phyloP scores from a whole-genome alignment of 140 eudicot genomes.

The Bidens hawaiensis region DNA sequence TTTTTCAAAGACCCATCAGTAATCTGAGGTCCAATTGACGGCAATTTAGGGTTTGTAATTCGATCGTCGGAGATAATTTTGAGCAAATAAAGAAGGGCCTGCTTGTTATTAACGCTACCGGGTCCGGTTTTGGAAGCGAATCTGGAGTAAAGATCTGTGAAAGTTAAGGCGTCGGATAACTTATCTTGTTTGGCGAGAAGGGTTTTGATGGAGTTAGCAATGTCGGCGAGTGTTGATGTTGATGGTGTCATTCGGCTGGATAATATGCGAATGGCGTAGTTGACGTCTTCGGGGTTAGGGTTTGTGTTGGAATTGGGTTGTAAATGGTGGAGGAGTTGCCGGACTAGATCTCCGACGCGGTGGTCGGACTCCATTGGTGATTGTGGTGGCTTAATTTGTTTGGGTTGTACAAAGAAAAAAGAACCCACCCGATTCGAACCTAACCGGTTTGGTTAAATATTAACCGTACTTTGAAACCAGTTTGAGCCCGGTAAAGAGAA shows the following conservation, averaged over 20 bases:
- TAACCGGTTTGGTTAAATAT: too few species aligned
- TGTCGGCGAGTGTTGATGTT: conserved; percentile 41
- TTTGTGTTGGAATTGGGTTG: conserved; percentile 43
- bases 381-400: too few species aligned
- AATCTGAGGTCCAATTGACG: too few species aligned
- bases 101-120: conserved; percentile 65
- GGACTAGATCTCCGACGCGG: conserved; percentile 55
- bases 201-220: conserved; percentile 80
- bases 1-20: too few species aligned
- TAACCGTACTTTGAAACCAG: too few species aligned
- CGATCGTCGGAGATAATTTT: conserved; percentile 72
- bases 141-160: conserved; percentile 59
- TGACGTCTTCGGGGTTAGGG: conserved; percentile 39
- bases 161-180: conserved; percentile 67
- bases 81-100: conserved; percentile 71
- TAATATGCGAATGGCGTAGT: conserved; percentile 66
- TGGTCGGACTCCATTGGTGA: conserved; percentile 44
- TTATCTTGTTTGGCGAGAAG: conserved; percentile 68
- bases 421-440: too few species aligned
- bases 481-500: too few species aligned
- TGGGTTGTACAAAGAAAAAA: too few species aligned
- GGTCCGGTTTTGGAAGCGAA: conserved; percentile 58
- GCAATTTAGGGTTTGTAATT: too few species aligned
- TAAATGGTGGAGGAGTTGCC: conserved; percentile 57
- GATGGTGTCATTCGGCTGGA: conserved; percentile 77